Evolutionary conservation across 2,329 filamentous ascomycete species (phyloP), one percentile per base, ranked within the genome.

Genomic region (Sordariomycetes sp.): DNA sequence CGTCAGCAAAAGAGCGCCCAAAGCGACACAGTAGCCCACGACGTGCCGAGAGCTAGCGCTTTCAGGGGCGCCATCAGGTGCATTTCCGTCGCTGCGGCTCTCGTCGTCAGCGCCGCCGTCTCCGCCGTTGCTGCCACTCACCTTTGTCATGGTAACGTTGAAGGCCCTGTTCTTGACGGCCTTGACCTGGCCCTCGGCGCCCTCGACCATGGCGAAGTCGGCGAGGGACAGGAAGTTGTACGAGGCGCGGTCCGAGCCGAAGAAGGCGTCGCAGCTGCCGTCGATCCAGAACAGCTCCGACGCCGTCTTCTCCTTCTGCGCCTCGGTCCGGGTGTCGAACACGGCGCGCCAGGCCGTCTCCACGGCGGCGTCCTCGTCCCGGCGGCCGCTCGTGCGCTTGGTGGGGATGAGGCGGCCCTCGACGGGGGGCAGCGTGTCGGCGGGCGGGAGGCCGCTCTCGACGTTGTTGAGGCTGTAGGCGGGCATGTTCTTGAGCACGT

Each of bases 401-500:
- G 51, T 46, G 5, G 55, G 50, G 41, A 55, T 56, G 2, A 57
- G 30, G 10, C 54, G 45, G 2, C 45, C 51, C 16, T 44, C 44
- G 9, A 53, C 35, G 6, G 46, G 31, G 1, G 41, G 23, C 6
- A 28, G 30, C 21, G 40, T 25, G 3, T 27, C 33, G 14, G 41
- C 24, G 18, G 40, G 19, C 8, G 30, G 15, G 40, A 36, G 17
- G 40, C n/a, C n/a, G n/a, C n/a, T n/a, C n/a, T n/a, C 39, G 4
- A 42, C 29, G 3, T 40, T 39, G 25, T 34, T 33, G 28, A 46
- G 42, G 26, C 33, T 45, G 42, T 51, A 57, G 32, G 38, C 38
- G 8, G 41, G 42, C 27, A 60, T 58, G 32, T 61, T 55, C 35
- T 44, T 39, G 0, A 63, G 42, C 0, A 66, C 51, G 32, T 67